Evolutionary conservation across 1,139 yeast genomes (phyloP).

Genomic region (Taiozyma sp.): DNA sequence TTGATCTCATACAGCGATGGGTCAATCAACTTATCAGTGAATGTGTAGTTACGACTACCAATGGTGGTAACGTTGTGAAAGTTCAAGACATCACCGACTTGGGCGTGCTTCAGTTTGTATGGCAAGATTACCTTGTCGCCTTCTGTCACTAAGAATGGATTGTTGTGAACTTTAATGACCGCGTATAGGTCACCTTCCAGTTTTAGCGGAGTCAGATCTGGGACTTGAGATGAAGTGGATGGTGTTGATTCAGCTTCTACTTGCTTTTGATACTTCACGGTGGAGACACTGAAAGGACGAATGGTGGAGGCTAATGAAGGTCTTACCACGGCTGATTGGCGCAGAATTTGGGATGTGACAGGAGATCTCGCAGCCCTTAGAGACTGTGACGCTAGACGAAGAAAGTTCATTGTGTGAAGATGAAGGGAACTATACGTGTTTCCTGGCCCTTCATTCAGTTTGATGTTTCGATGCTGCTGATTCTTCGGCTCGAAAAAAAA

Average conservation of each 20-base stretch:
- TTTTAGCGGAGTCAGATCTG: slow-evolving; percentile 54
- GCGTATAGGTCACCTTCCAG: slow-evolving; percentile 74
- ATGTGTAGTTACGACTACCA: slow-evolving; percentile 83
- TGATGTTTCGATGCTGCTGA: background rate
- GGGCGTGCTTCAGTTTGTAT: slow-evolving; percentile 65
- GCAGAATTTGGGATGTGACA: background rate
- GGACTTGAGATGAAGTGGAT: background rate
- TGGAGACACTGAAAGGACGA: background rate
- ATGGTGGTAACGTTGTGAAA: slow-evolving; percentile 74
- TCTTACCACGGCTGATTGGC: background rate
- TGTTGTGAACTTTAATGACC: slow-evolving; percentile 72
- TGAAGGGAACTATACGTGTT: background rate
- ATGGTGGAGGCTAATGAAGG: background rate
- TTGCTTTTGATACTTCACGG: background rate
- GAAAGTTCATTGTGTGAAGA: background rate
- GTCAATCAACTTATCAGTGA: slow-evolving; percentile 50
- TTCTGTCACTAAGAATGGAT: slow-evolving; percentile 84
- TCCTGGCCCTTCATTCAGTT: background rate
- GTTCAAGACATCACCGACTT: slow-evolving; percentile 73
- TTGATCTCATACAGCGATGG: slow-evolving; percentile 53
- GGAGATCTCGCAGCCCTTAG: background rate
- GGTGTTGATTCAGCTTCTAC: background rate
- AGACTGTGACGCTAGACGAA: background rate
- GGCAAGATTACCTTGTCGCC: slow-evolving; percentile 86
- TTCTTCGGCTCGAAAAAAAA: background rate